phyloP scores from a whole-genome alignment of 805 yeast genomes.

The Hanseniaspora osmophila region DNA sequence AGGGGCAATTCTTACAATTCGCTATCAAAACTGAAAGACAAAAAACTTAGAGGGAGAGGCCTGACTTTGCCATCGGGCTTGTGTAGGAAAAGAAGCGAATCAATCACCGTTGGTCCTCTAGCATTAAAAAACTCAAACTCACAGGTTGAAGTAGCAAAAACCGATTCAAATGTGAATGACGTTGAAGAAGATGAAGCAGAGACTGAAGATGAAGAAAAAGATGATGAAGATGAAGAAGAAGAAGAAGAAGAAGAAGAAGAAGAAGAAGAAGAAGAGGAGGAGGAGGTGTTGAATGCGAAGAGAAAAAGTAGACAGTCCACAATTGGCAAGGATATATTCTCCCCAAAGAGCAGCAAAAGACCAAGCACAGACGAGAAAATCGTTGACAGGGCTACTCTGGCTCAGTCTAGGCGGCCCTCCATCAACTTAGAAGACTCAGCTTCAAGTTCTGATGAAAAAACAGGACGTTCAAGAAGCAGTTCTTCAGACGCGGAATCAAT shows the following conservation, averaged over 20 bases:
- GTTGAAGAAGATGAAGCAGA: not conserved
- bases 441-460: not conserved
- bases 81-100: not conserved
- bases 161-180: not conserved
- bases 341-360: not conserved
- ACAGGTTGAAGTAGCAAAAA: not conserved
- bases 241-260: not conserved
- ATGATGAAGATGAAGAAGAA: not conserved
- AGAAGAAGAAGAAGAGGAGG: too few relatives aligned
- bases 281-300: too few relatives aligned
- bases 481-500: not conserved
- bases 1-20: too few relatives aligned
- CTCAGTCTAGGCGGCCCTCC: not conserved
- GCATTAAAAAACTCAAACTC: not conserved
- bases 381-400: not conserved
- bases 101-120: not conserved
- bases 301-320: too few relatives aligned
- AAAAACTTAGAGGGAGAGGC: not conserved
- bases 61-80: not conserved
- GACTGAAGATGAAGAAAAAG: not conserved
- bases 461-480: not conserved
- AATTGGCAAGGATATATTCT: too few relatives aligned
- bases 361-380: not conserved
- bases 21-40: too few relatives aligned
- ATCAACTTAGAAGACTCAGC: not conserved